phyloP scores from a whole-genome alignment of 2,329 filamentous ascomycete genomes.

The Thelonectria blattea region DNA sequence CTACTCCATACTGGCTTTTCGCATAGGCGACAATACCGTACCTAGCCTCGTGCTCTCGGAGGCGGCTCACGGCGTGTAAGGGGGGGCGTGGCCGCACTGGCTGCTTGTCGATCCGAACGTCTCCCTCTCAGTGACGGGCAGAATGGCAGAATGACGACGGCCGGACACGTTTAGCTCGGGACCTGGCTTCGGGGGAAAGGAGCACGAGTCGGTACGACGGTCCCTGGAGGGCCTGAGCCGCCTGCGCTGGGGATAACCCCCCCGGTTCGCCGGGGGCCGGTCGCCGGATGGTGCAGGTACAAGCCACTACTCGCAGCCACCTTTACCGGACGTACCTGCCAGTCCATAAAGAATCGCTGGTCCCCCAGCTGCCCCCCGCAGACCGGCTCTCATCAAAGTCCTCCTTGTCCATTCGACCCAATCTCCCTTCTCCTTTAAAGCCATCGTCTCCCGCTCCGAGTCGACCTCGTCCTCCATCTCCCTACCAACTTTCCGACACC shows the following conservation, averaged over 20 bases:
- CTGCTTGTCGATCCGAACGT: conserved; percentile 13
- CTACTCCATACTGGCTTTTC: too few species aligned
- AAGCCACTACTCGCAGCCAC: conserved; percentile 28
- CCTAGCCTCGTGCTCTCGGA: conserved; percentile 17
- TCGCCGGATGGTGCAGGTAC: conserved; percentile 37
- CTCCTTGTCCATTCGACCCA: conserved; percentile 14
- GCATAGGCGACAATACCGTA: not conserved
- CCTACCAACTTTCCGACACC: not conserved
- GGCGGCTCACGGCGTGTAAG: conserved; percentile 1
- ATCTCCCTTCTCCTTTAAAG: conserved; percentile 26
- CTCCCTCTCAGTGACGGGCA: not conserved
- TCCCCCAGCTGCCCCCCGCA: conserved; percentile 31
- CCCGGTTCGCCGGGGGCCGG: conserved; percentile 39
- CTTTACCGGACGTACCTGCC: conserved; percentile 25
- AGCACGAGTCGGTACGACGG: conserved; percentile 27
- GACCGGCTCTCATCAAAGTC: conserved; percentile 34
- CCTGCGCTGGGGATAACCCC: conserved; percentile 24
- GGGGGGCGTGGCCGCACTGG: conserved; percentile 1
- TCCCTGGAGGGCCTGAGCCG: conserved; percentile 11
- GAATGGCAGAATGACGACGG: conserved; percentile 7
- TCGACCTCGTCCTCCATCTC: conserved; percentile 12
- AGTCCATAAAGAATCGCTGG: conserved; percentile 38
- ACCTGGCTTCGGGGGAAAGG: conserved; percentile 40
- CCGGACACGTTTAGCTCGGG: conserved; percentile 32
- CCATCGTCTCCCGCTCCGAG: conserved; percentile 14